These are phyloP conservation scores for Blastocystis sp. DNA, from an alignment of 352 stramenopile species.

Conservation along the genomic window DNA sequence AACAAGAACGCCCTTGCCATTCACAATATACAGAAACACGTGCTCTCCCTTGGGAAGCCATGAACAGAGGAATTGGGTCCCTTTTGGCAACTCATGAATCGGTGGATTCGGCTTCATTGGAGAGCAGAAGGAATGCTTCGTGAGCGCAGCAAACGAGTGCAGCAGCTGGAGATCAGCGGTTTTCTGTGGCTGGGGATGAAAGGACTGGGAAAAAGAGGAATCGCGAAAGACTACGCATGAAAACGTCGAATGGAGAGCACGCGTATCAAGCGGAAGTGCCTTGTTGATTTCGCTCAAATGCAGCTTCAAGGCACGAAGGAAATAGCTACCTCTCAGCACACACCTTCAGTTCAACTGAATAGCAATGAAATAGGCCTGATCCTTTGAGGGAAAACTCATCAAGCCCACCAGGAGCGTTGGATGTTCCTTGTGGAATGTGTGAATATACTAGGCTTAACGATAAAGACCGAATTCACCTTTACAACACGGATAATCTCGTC, in stretches of 20 bases:
- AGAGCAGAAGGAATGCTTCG: slow-evolving; percentile 21
- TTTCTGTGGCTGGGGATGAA: not conserved
- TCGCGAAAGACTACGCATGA: not conserved
- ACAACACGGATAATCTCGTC: slow-evolving; percentile 16
- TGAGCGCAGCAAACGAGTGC: not conserved
- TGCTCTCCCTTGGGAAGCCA: slow-evolving; percentile 40
- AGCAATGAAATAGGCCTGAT: not conserved
- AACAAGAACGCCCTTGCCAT: slow-evolving; percentile 48
- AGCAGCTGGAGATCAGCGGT: not conserved
- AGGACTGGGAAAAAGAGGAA: not conserved
- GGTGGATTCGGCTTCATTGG: slow-evolving; percentile 26
- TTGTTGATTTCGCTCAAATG: not conserved
- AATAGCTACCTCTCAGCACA: not conserved
- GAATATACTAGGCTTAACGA: not conserved
- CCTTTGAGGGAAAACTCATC: slow-evolving; percentile 14
- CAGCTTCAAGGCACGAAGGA: not conserved
- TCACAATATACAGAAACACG: slow-evolving; percentile 42
- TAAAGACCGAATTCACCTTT: not conserved
- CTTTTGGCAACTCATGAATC: not conserved
- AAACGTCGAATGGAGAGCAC: not conserved
- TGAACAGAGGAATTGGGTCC: slow-evolving; percentile 5
- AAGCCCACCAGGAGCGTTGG: slow-evolving; percentile 23
- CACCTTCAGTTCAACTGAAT: not conserved
- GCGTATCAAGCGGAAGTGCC: not conserved
- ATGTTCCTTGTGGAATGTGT: slow-evolving; percentile 50